Base-by-base conservation (phyloP, 2,329 filamentous ascomycete genomes). In the Paradendryphiella salina region DNA sequence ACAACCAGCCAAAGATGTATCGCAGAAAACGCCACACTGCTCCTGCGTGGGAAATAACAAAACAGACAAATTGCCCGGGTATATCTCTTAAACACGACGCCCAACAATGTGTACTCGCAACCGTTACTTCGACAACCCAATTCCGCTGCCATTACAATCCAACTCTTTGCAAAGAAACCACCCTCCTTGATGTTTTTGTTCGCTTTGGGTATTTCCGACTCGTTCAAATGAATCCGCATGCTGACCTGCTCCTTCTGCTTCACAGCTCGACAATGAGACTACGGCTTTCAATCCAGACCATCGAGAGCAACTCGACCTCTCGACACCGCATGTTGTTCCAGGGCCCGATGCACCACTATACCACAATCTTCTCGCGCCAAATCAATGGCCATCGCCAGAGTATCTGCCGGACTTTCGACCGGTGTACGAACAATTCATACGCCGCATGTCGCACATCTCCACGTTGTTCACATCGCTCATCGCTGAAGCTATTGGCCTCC, bases 221-320 rank as follows among this genome's bases (percentile, higher is more conserved):
- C 23, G 23, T 36, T 32, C 29, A 38, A 46, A 43, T 28, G 36
- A 31, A 39, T 23, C 13, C 5, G 15, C 18, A 44, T 34, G 71
- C 68, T 63, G 53, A 65, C 48, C 47, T 14, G 17, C 18, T 8
- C 41, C 31, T 33, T 18, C 8, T 15, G 17, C 2, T 23, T 34
- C 5, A 57, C 69, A 77, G 72, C 72, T 82, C 33, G 79, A 80
- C 52, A 80, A 80, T 61, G 80, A 83, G 65, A 82, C 82, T 64
- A 96, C 90, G 4, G 89, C 88, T 15, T 84, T 86, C 59, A 81
- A 82, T 41, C 80, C 84, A 62, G 90, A 96, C 74, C 88, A 91
- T 77, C 82, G 90, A 43, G 90, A 96, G 71, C 90, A 96, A 70
- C 86, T 95, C 55, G 90, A 96, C 72, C 81, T 96, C 43, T 90